These are phyloP conservation scores for Isatis tinctoria DNA, from an alignment of 345 rosid genomes.

Conservation along the genomic window DNA sequence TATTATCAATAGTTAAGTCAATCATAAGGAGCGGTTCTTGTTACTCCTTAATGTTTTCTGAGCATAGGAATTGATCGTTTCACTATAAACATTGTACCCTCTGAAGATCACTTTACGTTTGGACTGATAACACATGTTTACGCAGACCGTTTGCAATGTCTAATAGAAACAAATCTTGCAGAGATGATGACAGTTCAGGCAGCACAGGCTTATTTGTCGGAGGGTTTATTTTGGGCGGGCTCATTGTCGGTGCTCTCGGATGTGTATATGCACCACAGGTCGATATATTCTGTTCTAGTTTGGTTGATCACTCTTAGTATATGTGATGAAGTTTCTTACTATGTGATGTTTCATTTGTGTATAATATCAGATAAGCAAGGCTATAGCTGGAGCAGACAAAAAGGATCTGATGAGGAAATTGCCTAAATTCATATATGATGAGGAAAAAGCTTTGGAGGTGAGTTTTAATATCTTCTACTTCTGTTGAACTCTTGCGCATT, in stretches of 20 bases:
- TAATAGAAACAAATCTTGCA: conserved; percentile 29
- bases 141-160: neutral
- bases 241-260: conserved; percentile 87
- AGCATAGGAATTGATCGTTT: neutral
- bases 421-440: conserved; percentile 96
- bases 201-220: conserved; percentile 68
- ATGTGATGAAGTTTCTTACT: neutral
- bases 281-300: conserved; percentile 2
- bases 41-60: neutral
- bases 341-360: neutral
- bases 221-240: conserved; percentile 88
- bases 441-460: conserved; percentile 92
- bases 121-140: neutral
- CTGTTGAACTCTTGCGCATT: neutral
- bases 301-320: neutral
- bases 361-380: conserved; percentile 66
- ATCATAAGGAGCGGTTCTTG: neutral
- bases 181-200: conserved; percentile 62
- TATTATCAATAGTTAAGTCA: neutral
- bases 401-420: conserved; percentile 91
- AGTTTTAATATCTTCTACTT: neutral
- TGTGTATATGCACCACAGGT: conserved; percentile 98
- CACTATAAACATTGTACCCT: neutral
- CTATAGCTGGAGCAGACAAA: conserved; percentile 66
- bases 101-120: neutral